Percentiles rank a stretch among this genome's conserved stretches.
Conservation (phyloP, 2,329 filamentous ascomycete genomes). For the Cladobotryum mycophilum region DNA sequence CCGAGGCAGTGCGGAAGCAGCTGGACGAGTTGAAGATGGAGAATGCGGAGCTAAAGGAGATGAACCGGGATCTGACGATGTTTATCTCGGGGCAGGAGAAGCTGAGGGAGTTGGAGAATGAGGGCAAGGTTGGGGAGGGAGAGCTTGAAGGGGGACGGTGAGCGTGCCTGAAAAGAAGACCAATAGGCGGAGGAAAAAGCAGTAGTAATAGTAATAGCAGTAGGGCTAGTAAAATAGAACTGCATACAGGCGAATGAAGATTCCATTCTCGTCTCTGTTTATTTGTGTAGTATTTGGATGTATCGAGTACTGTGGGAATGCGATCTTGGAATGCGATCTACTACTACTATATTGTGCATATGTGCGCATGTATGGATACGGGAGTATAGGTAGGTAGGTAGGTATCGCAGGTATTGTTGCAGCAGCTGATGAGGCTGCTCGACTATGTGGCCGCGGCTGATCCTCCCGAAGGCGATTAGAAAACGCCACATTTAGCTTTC, state of each 20-base stretch:
- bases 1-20: slow-evolving; percentile 51
- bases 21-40: slow-evolving; percentile 52
- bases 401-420: too few species aligned
- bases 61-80: slow-evolving; percentile 81
- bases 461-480: too few species aligned
- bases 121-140: slow-evolving; percentile 54
- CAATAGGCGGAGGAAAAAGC: slow-evolving; percentile 38
- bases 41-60: slow-evolving; percentile 70
- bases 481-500: too few species aligned
- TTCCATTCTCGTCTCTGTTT: too few species aligned
- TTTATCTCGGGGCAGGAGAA: slow-evolving; percentile 82
- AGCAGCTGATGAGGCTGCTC: too few species aligned
- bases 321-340: too few species aligned
- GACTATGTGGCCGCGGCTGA: too few species aligned
- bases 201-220: slow-evolving; percentile 23
- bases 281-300: too few species aligned
- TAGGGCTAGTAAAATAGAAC: slow-evolving; percentile 27
- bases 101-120: slow-evolving; percentile 62
- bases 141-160: slow-evolving; percentile 70
- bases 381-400: too few species aligned
- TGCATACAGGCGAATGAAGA: background rate
- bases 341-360: too few species aligned
- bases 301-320: too few species aligned
- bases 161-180: slow-evolving; percentile 50
- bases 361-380: too few species aligned